Base-by-base conservation (phyloP, 73 alveolate genomes). In the Chromera velia region DNA sequence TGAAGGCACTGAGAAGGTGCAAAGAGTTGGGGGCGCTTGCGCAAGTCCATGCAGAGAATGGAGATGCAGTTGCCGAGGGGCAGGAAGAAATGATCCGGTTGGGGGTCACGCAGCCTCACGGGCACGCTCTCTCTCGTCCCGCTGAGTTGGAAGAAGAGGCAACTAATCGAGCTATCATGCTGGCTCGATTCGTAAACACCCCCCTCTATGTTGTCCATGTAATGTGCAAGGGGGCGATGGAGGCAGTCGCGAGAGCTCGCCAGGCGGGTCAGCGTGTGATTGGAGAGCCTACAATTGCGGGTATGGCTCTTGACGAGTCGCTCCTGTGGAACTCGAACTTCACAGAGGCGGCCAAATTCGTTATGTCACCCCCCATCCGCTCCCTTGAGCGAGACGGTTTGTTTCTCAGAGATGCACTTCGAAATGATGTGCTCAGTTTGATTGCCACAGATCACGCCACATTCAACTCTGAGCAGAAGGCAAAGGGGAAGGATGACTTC, bases 391-490 rank as follows among this genome's bases (percentile, higher is more conserved):
- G 55, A 9, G 63, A 73, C n/a, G 30, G 33, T 18, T 34, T 33
- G 75, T 71, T 49, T 86, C 88, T 28, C 69, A 68, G 32, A 72
- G 81, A 40, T 47, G 68, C 73, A 71, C 76, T 55, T 80, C 72
- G 55, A 87, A 83, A 76, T 73, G 74, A 86, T 67, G 86, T 45
- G 62, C 81, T 31, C 72, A 32, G 70, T 0, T 13, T 81, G 48
- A 84, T 85, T 48, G 92, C 91, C 30, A 88, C 96, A 33, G 96
- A 90, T 81, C 88, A 90, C 79, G 88, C 94, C 34, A 86, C 94
- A 0, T 90, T 90, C 82, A 76, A 90, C 29, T 76, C 88, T 55
- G 87, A 80, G 0, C 86, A 90, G 86, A 90, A 90, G 84, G 79
- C 91, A 67, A 84, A 82, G 82, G 93, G 91, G 64, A 34, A 70